These are phyloP conservation scores for Stephania japonica DNA, from an alignment of 164 flowering plant genomes.

Conservation along the genomic window DNA sequence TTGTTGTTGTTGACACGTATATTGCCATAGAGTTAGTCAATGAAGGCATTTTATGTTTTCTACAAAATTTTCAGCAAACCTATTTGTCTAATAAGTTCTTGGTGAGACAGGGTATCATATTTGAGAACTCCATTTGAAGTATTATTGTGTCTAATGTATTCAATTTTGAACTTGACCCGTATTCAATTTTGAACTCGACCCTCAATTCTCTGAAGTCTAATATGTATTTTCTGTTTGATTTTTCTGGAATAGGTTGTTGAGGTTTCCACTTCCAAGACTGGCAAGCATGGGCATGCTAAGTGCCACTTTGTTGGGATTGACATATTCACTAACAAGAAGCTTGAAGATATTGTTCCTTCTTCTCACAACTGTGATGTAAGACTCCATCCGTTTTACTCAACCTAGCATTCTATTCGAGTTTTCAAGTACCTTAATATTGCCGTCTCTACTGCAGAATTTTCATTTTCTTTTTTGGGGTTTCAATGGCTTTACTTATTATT, in stretches of 20 bases:
- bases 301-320: slow-evolving; percentile 64
- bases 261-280: slow-evolving; percentile 58
- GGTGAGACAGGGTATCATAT: not conserved
- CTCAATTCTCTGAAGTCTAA: not conserved
- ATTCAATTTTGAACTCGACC: not conserved
- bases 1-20: too few species aligned
- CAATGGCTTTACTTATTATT: too few species aligned
- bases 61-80: not conserved
- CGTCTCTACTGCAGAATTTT: not conserved
- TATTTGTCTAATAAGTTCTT: not conserved
- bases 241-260: slow-evolving; percentile 46
- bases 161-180: too few species aligned
- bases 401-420: not conserved
- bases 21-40: too few species aligned
- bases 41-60: too few species aligned
- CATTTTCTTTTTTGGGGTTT: too few species aligned
- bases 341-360: slow-evolving; percentile 60
- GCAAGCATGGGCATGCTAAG: slow-evolving; percentile 64
- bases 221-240: not conserved
- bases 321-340: slow-evolving; percentile 47
- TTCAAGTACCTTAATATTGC: not conserved
- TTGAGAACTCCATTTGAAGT: not conserved
- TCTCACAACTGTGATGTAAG: slow-evolving; percentile 60
- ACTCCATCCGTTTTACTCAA: not conserved
- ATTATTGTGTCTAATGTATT: too few species aligned